A percentile compares a stretch with the other conserved stretches of the same genome.
These are phyloP conservation scores for Arabidopsis hybrid DNA, from an alignment of 441 rosid genomes.

Conservation along the genomic window DNA sequence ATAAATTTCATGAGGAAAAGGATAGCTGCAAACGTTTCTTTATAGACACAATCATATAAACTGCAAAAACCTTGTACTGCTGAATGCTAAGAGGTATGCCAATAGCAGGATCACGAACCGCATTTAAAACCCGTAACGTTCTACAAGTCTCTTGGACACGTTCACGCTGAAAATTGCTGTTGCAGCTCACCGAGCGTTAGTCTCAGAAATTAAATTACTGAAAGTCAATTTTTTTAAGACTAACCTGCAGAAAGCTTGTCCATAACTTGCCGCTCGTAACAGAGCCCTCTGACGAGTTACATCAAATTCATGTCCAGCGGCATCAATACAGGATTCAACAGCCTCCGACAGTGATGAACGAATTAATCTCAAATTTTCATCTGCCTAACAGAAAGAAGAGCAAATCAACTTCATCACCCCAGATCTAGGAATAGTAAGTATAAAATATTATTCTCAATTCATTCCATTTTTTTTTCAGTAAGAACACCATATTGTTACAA, in stretches of 20 bases:
- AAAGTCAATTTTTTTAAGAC: constrained; percentile 34
- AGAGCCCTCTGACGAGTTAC: constrained; percentile 79
- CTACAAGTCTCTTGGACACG: constrained; percentile 92
- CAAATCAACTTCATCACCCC: constrained; percentile 28
- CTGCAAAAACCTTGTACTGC: constrained; percentile 82
- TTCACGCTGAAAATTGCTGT: constrained; percentile 94
- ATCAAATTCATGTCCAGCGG: constrained; percentile 96
- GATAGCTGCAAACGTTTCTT: constrained; percentile 19
- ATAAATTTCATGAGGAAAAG: constrained; percentile 42
- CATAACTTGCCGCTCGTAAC: constrained; percentile 98
- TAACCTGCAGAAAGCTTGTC: constrained; percentile 99
- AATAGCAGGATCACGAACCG: constrained; percentile 77
- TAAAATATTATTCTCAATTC: constrained; percentile 1
- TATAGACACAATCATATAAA: constrained; percentile 25
- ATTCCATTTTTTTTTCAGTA: neutral
- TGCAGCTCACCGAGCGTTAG: constrained; percentile 34
- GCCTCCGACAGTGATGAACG: constrained; percentile 90
- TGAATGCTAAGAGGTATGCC: constrained; percentile 94
- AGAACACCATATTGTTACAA: constrained; percentile 3
- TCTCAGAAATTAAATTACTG: constrained; percentile 24
- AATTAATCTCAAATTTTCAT: constrained; percentile 95
- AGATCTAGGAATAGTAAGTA: constrained; percentile 7
- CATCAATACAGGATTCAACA: constrained; percentile 95
- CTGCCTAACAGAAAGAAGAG: constrained; percentile 72
- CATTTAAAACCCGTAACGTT: constrained; percentile 91